Percentiles rank a stretch among this genome's conserved stretches.
Conservation (phyloP, 495 filamentous ascomycete genomes). For the Hypoxylon fuscum region DNA sequence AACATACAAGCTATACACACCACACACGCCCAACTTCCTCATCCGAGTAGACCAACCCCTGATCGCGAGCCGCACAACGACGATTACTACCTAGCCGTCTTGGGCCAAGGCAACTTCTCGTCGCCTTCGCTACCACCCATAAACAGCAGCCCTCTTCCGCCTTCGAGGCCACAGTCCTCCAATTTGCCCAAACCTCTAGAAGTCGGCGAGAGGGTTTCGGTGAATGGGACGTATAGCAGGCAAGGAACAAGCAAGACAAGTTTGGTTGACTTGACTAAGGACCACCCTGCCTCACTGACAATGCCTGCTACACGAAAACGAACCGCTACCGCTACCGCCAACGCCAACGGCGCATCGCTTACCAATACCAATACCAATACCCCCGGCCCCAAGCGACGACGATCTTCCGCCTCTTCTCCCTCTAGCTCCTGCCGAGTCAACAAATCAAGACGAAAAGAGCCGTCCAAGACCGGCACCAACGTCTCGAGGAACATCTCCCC, state of each 20-base stretch:
- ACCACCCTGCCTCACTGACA: slow-evolving; percentile 17
- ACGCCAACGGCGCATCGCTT: slow-evolving; percentile 12
- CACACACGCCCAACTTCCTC: slow-evolving; percentile 13
- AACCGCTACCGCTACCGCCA: slow-evolving; percentile 4
- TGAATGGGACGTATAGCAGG: background rate
- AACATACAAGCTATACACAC: too few relatives aligned
- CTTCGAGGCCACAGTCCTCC: slow-evolving; percentile 26
- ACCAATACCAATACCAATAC: background rate
- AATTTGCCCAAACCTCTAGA: slow-evolving; percentile 27
- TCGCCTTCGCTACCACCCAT: slow-evolving; percentile 48
- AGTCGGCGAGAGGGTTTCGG: slow-evolving; percentile 31
- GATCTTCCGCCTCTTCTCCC: slow-evolving; percentile 34
- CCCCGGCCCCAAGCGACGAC: slow-evolving; percentile 43
- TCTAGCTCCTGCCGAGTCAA: slow-evolving; percentile 42
- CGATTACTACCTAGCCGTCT: slow-evolving; percentile 40
- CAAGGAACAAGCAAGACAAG: slow-evolving; percentile 23
- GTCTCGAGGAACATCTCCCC: too few relatives aligned
- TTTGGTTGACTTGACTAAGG: slow-evolving; percentile 34
- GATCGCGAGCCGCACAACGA: slow-evolving; percentile 38
- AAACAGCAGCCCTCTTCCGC: slow-evolving; percentile 30
- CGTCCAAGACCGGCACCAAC: too few relatives aligned
- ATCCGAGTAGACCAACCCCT: slow-evolving; percentile 6
- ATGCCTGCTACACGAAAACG: slow-evolving; percentile 42
- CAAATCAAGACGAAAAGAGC: too few relatives aligned
- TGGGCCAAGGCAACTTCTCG: slow-evolving; percentile 47